A percentile compares a stretch with the other conserved stretches of the same genome.
Conservation (phyloP, 768 basidiomycete genomes). For the Tulasnella calospora region DNA sequence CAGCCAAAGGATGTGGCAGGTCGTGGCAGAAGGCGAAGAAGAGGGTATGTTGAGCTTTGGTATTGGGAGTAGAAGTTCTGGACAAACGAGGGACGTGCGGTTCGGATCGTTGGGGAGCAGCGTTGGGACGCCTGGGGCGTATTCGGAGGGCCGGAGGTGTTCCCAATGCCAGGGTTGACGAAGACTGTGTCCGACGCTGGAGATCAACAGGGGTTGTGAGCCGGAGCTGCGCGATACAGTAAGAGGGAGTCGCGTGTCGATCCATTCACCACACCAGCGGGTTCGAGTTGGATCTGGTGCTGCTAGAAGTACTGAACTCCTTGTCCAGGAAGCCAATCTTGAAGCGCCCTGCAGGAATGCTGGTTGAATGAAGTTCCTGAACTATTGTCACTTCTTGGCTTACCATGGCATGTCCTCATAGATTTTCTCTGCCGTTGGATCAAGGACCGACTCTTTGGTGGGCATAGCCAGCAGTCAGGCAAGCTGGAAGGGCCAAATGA, state of each 20-base stretch:
- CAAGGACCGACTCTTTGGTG: too few species aligned
- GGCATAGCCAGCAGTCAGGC: too few species aligned
- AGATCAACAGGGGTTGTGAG: background rate
- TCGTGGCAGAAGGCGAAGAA: background rate
- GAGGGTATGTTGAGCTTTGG: background rate
- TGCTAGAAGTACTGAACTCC: background rate
- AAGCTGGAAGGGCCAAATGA: too few species aligned
- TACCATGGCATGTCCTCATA: too few species aligned
- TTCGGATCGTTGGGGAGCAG: background rate
- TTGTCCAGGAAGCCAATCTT: too few species aligned
- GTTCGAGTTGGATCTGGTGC: background rate
- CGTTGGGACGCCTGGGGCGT: too few species aligned
- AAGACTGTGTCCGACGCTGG: background rate
- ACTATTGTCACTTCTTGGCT: too few species aligned
- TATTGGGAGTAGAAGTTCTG: background rate
- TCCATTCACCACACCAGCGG: background rate
- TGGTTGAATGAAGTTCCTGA: too few species aligned
- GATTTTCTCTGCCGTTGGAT: too few species aligned
- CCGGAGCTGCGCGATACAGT: background rate
- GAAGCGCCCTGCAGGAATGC: too few species aligned
- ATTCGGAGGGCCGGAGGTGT: too few species aligned
- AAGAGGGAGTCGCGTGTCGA: background rate
- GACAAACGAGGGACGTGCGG: background rate
- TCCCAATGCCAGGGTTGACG: too few species aligned
- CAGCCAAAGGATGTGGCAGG: constrained; percentile 16